A percentile compares a stretch with the other conserved stretches of the same genome.
phyloP scores from a whole-genome alignment of 495 filamentous ascomycete species.

The Parmelia sp. region DNA sequence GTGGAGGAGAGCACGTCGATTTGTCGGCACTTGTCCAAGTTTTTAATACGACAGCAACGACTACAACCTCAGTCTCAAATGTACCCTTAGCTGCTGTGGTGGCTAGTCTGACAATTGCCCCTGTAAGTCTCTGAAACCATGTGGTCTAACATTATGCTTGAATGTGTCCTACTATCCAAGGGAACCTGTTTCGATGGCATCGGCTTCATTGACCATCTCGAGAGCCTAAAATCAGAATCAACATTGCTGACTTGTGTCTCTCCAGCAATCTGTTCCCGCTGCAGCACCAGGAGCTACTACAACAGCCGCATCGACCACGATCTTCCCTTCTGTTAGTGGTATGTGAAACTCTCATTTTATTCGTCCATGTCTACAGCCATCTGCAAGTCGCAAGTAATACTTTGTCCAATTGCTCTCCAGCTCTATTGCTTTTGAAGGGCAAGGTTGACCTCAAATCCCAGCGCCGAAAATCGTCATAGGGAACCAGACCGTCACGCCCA shows the following conservation, averaged over 20 bases:
- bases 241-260: not conserved
- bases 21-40: constrained; percentile 20
- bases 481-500: constrained; percentile 23
- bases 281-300: constrained; percentile 16
- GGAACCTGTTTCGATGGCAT: too few species aligned
- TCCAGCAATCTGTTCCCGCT: constrained; percentile 8
- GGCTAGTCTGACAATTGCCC: constrained; percentile 23
- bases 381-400: not conserved
- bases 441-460: not conserved
- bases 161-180: too few species aligned
- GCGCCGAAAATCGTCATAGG: constrained; percentile 26
- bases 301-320: constrained; percentile 9
- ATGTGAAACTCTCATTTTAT: not conserved
- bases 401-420: too few species aligned
- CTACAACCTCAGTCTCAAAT: constrained; percentile 15
- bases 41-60: constrained; percentile 20
- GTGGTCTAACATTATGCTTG: not conserved
- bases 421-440: not conserved
- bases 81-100: constrained; percentile 15
- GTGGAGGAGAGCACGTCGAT: constrained; percentile 19
- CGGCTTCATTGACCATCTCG: not conserved
- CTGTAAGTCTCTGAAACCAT: constrained; percentile 13
- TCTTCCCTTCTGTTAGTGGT: constrained; percentile 17
- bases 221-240: not conserved
- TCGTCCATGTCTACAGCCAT: not conserved